phyloP scores from a whole-genome alignment of 805 yeast genomes.

The Suhomyces sp. region DNA sequence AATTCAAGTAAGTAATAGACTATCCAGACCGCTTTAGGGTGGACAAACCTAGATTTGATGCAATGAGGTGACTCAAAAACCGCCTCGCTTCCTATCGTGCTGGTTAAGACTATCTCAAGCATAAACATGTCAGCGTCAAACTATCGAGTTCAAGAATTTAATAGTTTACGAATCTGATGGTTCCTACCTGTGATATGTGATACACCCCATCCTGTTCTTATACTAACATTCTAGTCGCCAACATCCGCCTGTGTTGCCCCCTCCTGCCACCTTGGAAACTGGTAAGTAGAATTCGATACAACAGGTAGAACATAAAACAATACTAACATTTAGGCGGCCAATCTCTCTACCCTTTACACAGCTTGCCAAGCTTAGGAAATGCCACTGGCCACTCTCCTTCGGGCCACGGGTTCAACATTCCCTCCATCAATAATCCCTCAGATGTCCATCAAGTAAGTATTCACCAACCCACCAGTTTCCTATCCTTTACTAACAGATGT shows the following conservation, averaged over 20 bases:
- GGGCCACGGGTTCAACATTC: constrained; percentile 48
- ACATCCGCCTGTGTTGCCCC: constrained; percentile 59
- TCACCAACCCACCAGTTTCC: background rate
- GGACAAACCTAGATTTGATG: background rate
- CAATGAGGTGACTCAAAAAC: background rate
- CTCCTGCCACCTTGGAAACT: constrained; percentile 53
- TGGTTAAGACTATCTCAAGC: background rate
- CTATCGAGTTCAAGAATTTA: background rate
- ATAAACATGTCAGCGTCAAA: background rate
- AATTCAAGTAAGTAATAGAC: constrained; percentile 38
- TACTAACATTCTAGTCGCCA: constrained; percentile 47
- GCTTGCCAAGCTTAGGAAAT: constrained; percentile 48
- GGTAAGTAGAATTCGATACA: constrained; percentile 31
- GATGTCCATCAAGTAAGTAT: constrained; percentile 26
- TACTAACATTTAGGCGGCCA: constrained; percentile 40
- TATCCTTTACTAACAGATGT: constrained; percentile 7
- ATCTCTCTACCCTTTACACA: constrained; percentile 48
- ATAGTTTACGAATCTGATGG: background rate
- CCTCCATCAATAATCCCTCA: constrained; percentile 39
- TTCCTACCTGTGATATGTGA: background rate
- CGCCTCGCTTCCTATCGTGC: background rate
- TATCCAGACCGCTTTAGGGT: background rate
- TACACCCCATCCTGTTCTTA: background rate
- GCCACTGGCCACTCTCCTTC: constrained; percentile 36
- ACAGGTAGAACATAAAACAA: background rate